These are phyloP conservation scores for Populus nigra DNA, from an alignment of 345 rosid species.

Conservation along the genomic window DNA sequence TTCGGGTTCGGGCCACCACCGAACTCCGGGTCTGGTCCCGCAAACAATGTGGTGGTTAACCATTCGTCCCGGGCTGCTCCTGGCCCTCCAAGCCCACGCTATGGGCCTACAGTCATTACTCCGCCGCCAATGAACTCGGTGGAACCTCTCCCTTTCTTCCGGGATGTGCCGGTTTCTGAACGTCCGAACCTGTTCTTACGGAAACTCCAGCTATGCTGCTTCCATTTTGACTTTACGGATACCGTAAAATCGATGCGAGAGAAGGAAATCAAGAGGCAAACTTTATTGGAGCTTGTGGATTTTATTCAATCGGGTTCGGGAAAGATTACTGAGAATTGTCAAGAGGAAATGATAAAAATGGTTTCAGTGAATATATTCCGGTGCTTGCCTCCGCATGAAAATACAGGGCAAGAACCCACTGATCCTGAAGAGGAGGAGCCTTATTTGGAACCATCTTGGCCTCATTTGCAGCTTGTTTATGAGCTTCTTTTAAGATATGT, in stretches of 20 bases:
- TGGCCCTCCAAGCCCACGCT: conserved; percentile 17
- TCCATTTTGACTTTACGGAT: conserved; percentile 69
- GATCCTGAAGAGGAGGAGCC: conserved; percentile 92
- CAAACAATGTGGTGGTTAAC: conserved; percentile 55
- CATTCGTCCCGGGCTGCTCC: conserved; percentile 56
- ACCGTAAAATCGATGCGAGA: conserved; percentile 53
- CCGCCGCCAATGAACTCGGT: conserved; percentile 58
- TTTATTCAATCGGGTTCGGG: conserved; percentile 74
- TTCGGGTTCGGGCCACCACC: conserved; percentile 43
- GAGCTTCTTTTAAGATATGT: conserved; percentile 72
- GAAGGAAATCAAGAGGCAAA: conserved; percentile 82
- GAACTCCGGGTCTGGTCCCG: conserved; percentile 40
- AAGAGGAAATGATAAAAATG: conserved; percentile 82
- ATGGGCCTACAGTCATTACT: conserved; percentile 18
- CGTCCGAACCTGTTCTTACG: conserved; percentile 58
- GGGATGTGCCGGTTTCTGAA: conserved; percentile 60
- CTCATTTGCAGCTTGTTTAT: conserved; percentile 82
- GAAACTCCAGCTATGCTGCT: conserved; percentile 76
- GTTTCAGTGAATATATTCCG: conserved; percentile 60
- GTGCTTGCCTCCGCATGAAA: conserved; percentile 77
- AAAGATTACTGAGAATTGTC: conserved; percentile 64
- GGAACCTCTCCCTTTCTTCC: conserved; percentile 64
- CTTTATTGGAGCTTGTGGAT: conserved; percentile 72
- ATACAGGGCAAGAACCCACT: conserved; percentile 63
- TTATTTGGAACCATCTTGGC: conserved; percentile 82